A percentile compares a stretch with the other conserved stretches of the same genome.
phyloP scores from a whole-genome alignment of 805 yeast species.

The Geotrichum ghanense region DNA sequence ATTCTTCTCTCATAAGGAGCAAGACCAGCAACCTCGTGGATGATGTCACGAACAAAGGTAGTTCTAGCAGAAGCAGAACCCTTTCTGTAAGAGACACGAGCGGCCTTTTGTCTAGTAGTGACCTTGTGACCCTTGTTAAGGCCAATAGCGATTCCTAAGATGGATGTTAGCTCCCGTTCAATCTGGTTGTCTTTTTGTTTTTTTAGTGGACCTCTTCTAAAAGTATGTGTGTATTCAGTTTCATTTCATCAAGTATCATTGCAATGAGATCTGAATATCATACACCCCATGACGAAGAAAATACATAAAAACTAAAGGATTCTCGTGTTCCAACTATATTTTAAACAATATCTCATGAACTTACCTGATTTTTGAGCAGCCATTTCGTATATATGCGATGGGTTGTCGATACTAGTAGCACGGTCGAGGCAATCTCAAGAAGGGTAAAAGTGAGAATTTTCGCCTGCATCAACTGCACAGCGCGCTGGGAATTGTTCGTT shows the following conservation, averaged over 20 bases:
- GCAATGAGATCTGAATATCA: no score
- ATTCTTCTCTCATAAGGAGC: constrained; percentile 99
- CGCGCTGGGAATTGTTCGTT: no score
- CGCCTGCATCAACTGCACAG: not conserved
- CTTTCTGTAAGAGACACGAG: constrained; percentile 91
- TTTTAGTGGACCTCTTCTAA: no score
- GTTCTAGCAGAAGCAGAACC: constrained; percentile 95
- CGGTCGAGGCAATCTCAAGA: no score
- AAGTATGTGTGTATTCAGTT: not conserved
- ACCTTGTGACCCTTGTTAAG: constrained; percentile 99
- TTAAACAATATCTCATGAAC: constrained; percentile 6
- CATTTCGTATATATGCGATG: constrained; percentile 7
- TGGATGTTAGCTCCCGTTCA: constrained; percentile 11
- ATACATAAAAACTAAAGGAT: no score
- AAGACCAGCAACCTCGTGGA: constrained; percentile 95
- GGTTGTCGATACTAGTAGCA: no score
- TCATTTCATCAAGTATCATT: no score
- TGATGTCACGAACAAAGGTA: constrained; percentile 86
- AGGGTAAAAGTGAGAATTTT: not conserved
- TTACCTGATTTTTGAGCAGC: constrained; percentile 20
- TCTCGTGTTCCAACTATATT: not conserved
- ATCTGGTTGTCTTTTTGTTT: constrained; percentile 4
- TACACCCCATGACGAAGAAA: no score
- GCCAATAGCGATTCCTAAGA: constrained; percentile 87
- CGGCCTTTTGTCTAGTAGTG: constrained; percentile 70